Evolutionary conservation across 179 eudicot species (phyloP).

Genomic region (Nepenthes alata): DNA sequence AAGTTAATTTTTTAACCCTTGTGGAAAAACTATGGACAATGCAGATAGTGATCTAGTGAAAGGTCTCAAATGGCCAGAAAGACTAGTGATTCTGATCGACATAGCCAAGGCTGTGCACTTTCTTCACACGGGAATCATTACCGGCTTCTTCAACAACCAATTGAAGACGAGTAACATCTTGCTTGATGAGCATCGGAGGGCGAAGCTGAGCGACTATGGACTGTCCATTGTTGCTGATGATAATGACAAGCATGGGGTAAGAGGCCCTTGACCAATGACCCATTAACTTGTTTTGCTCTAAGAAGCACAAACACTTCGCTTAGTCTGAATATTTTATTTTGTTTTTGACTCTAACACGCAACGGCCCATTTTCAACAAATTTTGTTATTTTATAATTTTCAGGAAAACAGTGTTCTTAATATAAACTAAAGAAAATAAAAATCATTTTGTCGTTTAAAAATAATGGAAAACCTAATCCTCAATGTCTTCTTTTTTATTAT

Average conservation of each 20-base stretch:
- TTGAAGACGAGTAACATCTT: slow-evolving; percentile 58
- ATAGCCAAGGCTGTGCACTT: slow-evolving; percentile 91
- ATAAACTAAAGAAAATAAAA: too few relatives aligned
- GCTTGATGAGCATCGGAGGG: slow-evolving; percentile 58
- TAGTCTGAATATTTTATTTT: too few relatives aligned
- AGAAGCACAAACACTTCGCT: too few relatives aligned
- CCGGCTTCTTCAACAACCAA: slow-evolving; percentile 66
- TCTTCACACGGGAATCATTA: slow-evolving; percentile 81
- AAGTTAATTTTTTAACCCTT: too few relatives aligned
- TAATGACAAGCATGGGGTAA: slow-evolving; percentile 31
- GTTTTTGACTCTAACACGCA: too few relatives aligned
- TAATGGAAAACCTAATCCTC: too few relatives aligned
- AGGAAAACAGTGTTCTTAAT: too few relatives aligned
- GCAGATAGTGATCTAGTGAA: slow-evolving; percentile 31
- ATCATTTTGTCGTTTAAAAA: too few relatives aligned
- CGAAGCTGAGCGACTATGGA: slow-evolving; percentile 81
- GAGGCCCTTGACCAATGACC: background rate
- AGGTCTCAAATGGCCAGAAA: slow-evolving; percentile 70
- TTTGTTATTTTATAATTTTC: too few relatives aligned
- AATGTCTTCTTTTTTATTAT: too few relatives aligned
- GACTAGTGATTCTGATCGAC: slow-evolving; percentile 57
- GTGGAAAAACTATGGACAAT: background rate
- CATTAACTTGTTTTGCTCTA: background rate
- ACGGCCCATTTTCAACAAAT: too few relatives aligned
- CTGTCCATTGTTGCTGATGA: slow-evolving; percentile 62